Evolutionary conservation across 2,329 filamentous ascomycete genomes (phyloP), one percentile per base, ranked within the genome.

Genomic region (Didymella keratinophila): DNA sequence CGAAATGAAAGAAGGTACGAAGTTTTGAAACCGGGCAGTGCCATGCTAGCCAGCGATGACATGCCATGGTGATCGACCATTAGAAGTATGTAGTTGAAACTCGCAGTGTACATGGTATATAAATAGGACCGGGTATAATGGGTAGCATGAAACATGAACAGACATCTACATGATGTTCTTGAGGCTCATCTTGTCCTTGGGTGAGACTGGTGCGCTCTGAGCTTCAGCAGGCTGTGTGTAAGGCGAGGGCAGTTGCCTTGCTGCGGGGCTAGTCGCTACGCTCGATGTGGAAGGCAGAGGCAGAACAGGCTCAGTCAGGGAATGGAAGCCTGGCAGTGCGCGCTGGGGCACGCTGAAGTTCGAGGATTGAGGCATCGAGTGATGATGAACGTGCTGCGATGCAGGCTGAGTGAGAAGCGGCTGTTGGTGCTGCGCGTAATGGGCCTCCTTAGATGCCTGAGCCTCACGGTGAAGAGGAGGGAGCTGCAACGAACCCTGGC

Each of bases 171-270:
- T 66, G 63, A 76, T 72, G 65, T 67, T 68, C 56, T 67, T 67
- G 30, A 76, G 66, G 58, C 69, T 72, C 73, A 77, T 75, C 64
- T 65, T 70, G 54, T 68, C 66, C 37, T 65, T 69, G 14, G 74
- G 74, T 55, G 73, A 75, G 52, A 71, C 67, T 43, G 74, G 74
- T 49, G 71, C 72, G 52, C 72, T 73, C 47, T 62, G 67, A 32
- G 67, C 68, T 47, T 73, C 68, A 46, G 50, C 58, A 12, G 69
- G 46, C 25, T 67, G 67, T 6, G 65, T 45, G 56, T 71, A 74
- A 10, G 72, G 71, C 32, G 67, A 73, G 8, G 72, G 71, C 23
- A 75, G 65, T 56, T 75, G 72, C 63, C 71, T 68, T 25, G 65
- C 63, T 20, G 63, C 34, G n/a, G 74, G 73, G 58, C 74, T 76